phyloP scores from a whole-genome alignment of 2,329 filamentous ascomycete species.

The Fusarium secorum region DNA sequence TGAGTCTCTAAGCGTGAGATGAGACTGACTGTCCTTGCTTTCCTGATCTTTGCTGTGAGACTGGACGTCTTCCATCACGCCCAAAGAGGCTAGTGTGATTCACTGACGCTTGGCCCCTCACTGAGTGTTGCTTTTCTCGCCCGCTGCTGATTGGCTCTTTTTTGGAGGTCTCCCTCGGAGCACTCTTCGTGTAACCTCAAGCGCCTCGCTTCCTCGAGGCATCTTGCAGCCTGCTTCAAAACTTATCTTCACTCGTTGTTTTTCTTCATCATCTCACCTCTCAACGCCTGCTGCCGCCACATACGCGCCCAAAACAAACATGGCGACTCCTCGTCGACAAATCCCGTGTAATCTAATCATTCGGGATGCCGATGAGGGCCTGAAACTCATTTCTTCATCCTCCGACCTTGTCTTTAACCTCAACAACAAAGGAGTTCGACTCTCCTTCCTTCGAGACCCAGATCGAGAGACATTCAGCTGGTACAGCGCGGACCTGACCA shows the following conservation, averaged over 20 bases:
- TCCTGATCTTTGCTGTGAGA: not conserved
- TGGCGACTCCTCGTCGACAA: not conserved
- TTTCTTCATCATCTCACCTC: not conserved
- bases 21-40: not conserved
- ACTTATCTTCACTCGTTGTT: not conserved
- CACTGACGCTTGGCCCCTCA: not conserved
- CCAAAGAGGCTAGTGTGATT: not conserved
- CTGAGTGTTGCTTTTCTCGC: not conserved
- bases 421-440: not conserved
- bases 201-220: not conserved
- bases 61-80: rapidly evolving
- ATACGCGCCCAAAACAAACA: rapidly evolving
- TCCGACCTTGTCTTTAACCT: rapidly evolving
- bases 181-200: not conserved
- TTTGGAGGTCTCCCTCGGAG: not conserved
- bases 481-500: not conserved
- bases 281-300: rapidly evolving
- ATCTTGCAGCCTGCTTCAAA: rapidly evolving
- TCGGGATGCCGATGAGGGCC: not conserved
- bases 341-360: rapidly evolving
- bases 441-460: rapidly evolving
- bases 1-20: not conserved
- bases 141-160: not conserved
- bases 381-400: not conserved
- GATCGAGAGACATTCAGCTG: not conserved